Percentiles rank a stretch among this genome's conserved stretches.
phyloP scores from a whole-genome alignment of 2,329 filamentous ascomycete genomes.

The Ascocoryne sarcoides region DNA sequence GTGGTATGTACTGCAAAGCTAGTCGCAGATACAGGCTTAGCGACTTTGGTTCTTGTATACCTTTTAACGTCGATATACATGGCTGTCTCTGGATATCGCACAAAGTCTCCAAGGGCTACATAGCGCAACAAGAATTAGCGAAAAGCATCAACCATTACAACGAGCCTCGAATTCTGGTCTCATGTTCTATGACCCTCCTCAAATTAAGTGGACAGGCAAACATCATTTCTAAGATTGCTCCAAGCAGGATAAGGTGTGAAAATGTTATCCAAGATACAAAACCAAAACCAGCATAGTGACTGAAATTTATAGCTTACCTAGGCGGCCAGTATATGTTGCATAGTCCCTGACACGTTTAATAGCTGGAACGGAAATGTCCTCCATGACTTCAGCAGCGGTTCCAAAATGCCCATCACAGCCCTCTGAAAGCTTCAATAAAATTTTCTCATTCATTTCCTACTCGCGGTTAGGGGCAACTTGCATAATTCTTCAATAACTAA shows the following conservation, averaged over 20 bases:
- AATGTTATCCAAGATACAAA: too few species aligned
- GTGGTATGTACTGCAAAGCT: constrained; percentile 52
- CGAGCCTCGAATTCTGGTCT: too few species aligned
- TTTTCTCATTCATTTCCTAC: constrained; percentile 61
- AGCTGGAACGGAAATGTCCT: constrained; percentile 67
- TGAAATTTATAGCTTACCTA: constrained; percentile 41
- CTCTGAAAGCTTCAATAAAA: constrained; percentile 56
- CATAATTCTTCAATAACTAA: not conserved
- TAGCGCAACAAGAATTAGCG: too few species aligned
- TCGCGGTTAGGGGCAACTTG: not conserved
- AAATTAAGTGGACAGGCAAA: too few species aligned
- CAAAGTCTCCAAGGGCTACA: constrained; percentile 62
- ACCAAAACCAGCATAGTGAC: too few species aligned
- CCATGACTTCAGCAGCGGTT: constrained; percentile 79
- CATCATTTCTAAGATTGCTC: too few species aligned
- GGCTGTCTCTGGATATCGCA: constrained; percentile 59
- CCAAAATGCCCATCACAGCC: constrained; percentile 64
- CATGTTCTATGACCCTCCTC: too few species aligned
- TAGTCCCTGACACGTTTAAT: constrained; percentile 70
- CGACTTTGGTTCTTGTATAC: constrained; percentile 78
- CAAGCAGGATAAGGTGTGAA: too few species aligned
- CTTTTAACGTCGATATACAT: constrained; percentile 80
- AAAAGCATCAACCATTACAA: too few species aligned
- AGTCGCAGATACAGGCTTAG: constrained; percentile 65
- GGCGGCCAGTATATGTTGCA: constrained; percentile 67